Conservation (phyloP, 139 green algal species). For the Tetraselmis striata region DNA sequence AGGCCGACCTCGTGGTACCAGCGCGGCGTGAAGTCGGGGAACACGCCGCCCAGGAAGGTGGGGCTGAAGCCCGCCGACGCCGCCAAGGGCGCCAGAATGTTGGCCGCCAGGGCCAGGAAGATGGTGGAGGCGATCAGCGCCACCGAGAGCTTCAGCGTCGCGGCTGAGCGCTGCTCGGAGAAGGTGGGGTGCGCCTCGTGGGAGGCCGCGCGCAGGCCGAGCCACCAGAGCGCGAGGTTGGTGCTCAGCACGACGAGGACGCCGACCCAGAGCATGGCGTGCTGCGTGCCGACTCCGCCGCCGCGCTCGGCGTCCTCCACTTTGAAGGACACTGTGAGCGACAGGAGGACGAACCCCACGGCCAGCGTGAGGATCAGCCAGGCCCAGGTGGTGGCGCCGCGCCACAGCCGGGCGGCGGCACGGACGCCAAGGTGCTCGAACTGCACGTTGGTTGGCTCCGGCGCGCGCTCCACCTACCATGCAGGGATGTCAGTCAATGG, state of each 20-base stretch:
- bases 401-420: not conserved
- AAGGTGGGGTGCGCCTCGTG: not conserved
- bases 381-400: not conserved
- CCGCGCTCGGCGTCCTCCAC: not conserved
- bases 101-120: not conserved
- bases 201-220: not conserved
- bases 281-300: not conserved
- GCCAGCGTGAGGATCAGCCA: not conserved
- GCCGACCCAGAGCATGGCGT: not conserved
- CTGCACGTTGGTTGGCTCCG: not conserved
- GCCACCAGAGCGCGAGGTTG: not conserved
- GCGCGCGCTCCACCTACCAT: not conserved
- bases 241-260: not conserved
- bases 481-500: not conserved
- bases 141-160: not conserved
- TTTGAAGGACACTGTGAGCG: not conserved
- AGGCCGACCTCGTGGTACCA: not conserved
- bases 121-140: not conserved
- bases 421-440: not conserved
- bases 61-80: not conserved
- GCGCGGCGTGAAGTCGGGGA: not conserved
- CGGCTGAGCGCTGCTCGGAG: not conserved
- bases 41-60: not conserved
- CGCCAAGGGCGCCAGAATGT: not conserved
- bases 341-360: not conserved